A percentile compares a stretch with the other conserved stretches of the same genome.
These are phyloP conservation scores for Xerocomus spinulosus DNA, from an alignment of 768 basidiomycete species.

Conservation along the genomic window DNA sequence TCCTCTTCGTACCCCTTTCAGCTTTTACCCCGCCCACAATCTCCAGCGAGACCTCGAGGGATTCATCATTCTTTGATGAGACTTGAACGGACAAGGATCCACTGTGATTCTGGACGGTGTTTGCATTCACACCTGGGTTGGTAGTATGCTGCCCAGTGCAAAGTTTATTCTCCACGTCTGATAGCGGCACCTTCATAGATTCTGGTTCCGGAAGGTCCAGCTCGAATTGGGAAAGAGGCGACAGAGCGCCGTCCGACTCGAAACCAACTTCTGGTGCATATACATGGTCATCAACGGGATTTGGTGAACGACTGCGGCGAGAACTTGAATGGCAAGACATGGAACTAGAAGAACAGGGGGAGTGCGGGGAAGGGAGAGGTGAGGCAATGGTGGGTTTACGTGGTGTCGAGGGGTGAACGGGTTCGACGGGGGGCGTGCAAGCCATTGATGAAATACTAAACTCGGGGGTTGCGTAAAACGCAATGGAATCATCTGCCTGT, in stretches of 20 bases:
- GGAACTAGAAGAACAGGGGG: not conserved
- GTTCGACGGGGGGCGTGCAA: constrained; percentile 11
- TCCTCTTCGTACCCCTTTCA: constrained; percentile 9
- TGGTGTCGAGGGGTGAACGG: not conserved
- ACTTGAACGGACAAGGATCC: not conserved
- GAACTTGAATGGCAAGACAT: not conserved
- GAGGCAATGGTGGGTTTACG: not conserved
- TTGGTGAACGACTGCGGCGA: not conserved
- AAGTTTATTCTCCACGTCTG: constrained; percentile 20
- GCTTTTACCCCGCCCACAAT: not conserved
- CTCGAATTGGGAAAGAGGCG: constrained; percentile 24
- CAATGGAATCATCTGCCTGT: constrained; percentile 11
- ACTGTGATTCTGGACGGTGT: not conserved
- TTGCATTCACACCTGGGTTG: not conserved
- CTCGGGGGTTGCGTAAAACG: constrained; percentile 7
- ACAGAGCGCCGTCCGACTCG: constrained; percentile 8
- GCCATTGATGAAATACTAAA: constrained; percentile 10
- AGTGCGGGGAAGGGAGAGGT: not conserved
- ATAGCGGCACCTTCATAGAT: constrained; percentile 15
- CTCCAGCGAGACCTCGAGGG: not conserved
- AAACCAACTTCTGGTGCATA: not conserved
- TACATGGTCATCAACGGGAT: not conserved
- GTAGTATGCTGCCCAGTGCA: constrained; percentile 5
- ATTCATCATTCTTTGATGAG: not conserved
- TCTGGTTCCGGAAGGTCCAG: constrained; percentile 20